A percentile compares a stretch with the other conserved stretches of the same genome.
Conservation (phyloP, 2,329 filamentous ascomycete species). For the Trichoderma atrobrunneum region DNA sequence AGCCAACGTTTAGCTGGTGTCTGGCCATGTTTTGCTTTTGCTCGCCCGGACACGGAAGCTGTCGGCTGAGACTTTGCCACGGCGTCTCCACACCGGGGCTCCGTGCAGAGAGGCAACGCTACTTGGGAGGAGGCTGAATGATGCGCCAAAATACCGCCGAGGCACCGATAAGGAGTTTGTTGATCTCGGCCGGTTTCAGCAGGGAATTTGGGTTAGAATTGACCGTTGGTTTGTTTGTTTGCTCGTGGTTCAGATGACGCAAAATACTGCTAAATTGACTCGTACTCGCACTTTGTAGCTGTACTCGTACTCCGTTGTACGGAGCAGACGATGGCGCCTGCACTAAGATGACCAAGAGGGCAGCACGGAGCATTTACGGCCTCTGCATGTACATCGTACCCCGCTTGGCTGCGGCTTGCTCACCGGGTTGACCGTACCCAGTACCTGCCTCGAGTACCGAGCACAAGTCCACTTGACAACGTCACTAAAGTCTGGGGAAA, state of each 20-base stretch:
- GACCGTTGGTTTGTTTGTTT: not conserved
- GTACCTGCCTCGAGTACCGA: conserved; percentile 16
- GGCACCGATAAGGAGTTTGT: not conserved
- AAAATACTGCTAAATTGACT: not conserved
- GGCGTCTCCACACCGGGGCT: conserved; percentile 3
- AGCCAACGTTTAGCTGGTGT: not conserved
- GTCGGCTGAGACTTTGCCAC: conserved; percentile 7
- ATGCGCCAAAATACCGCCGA: not conserved
- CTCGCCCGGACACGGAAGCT: conserved; percentile 3
- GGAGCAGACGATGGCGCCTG: not conserved
- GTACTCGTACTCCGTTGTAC: not conserved
- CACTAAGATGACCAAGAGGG: not conserved
- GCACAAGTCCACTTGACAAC: conserved; percentile 7
- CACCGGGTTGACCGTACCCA: conserved; percentile 22
- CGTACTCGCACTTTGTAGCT: not conserved
- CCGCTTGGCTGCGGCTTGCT: conserved; percentile 23
- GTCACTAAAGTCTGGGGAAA: conserved; percentile 20
- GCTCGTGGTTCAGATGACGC: not conserved
- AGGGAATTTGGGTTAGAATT: not conserved
- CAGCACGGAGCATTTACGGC: not conserved
- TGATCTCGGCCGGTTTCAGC: not conserved
- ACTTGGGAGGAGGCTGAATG: not conserved
- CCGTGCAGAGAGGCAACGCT: not conserved
- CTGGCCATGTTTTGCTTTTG: not conserved
- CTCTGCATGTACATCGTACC: conserved; percentile 26